Conservation (phyloP, 2,329 filamentous ascomycete species). For the Ophiocordyceps robertsii region DNA sequence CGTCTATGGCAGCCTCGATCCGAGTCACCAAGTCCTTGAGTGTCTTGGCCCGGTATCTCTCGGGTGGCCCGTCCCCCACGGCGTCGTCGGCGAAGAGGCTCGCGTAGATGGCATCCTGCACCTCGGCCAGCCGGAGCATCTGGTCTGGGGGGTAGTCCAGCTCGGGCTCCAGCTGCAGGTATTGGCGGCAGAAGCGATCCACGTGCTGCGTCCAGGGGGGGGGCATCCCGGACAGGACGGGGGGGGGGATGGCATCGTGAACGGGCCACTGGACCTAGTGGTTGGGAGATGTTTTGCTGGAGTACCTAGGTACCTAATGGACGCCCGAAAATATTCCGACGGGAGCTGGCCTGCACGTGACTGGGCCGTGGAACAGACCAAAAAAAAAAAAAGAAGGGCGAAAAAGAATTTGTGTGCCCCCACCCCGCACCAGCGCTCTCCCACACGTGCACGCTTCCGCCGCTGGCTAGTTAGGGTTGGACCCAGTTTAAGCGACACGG, state of each 20-base stretch:
- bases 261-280: no score
- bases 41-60: constrained; percentile 55
- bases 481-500: constrained; percentile 20
- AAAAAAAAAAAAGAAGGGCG: neutral
- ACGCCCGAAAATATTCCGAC: no score
- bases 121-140: constrained; percentile 42
- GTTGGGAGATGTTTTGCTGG: no score
- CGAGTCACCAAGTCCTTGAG: constrained; percentile 58
- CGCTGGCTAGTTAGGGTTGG: constrained; percentile 1
- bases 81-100: constrained; percentile 50
- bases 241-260: no score
- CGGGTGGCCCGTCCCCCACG: constrained; percentile 45
- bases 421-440: neutral
- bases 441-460: neutral
- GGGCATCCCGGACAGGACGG: neutral
- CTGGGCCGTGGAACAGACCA: neutral
- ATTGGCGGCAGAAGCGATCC: constrained; percentile 56
- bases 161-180: constrained; percentile 57
- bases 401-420: neutral
- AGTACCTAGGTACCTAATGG: no score
- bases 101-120: constrained; percentile 54
- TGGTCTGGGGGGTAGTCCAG: constrained; percentile 50
- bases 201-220: constrained; percentile 11
- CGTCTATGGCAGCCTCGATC: constrained; percentile 61
- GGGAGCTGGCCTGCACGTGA: neutral